These are phyloP conservation scores for Meripilus lineatus DNA, from an alignment of 1,284 basidiomycete species.

Conservation along the genomic window DNA sequence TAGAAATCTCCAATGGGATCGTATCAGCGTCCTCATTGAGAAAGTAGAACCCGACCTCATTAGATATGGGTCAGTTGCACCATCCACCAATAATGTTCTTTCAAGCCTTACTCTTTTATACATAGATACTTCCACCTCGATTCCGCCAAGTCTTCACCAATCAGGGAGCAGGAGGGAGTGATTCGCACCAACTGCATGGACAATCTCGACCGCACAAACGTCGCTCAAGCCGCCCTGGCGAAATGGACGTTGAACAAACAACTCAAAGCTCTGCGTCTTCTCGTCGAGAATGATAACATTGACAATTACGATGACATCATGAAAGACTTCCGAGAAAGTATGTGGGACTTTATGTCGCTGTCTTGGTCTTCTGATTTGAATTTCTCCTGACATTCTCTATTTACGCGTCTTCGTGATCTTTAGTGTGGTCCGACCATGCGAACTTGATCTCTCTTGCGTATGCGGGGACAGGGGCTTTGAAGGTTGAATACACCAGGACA, in stretches of 20 bases:
- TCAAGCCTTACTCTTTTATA: not conserved
- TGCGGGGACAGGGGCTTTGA: slow-evolving; percentile 92
- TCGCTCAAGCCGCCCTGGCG: slow-evolving; percentile 86
- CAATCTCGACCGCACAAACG: slow-evolving; percentile 96
- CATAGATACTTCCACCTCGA: slow-evolving; percentile 73
- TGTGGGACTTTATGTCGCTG: slow-evolving; percentile 24
- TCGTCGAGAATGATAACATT: slow-evolving; percentile 64
- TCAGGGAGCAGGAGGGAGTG: slow-evolving; percentile 58
- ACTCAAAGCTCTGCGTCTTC: slow-evolving; percentile 66
- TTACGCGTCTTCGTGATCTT: slow-evolving; percentile 4
- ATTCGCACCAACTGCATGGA: slow-evolving; percentile 93
- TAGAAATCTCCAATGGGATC: slow-evolving; percentile 93
- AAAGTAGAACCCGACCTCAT: slow-evolving; percentile 71
- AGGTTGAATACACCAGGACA: slow-evolving; percentile 95
- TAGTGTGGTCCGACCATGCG: slow-evolving; percentile 98
- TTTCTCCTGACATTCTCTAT: slow-evolving; percentile 1
- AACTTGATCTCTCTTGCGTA: slow-evolving; percentile 91
- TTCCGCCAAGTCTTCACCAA: slow-evolving; percentile 38
- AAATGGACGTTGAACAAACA: slow-evolving; percentile 84
- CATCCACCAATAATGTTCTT: not conserved
- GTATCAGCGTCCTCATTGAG: slow-evolving; percentile 82
- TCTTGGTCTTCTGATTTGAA: not conserved
- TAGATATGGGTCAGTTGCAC: slow-evolving; percentile 57
- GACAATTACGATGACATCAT: slow-evolving; percentile 79
- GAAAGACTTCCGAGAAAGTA: slow-evolving; percentile 85